Conservation (phyloP, 768 basidiomycete genomes). For the Podaxis sp. region DNA sequence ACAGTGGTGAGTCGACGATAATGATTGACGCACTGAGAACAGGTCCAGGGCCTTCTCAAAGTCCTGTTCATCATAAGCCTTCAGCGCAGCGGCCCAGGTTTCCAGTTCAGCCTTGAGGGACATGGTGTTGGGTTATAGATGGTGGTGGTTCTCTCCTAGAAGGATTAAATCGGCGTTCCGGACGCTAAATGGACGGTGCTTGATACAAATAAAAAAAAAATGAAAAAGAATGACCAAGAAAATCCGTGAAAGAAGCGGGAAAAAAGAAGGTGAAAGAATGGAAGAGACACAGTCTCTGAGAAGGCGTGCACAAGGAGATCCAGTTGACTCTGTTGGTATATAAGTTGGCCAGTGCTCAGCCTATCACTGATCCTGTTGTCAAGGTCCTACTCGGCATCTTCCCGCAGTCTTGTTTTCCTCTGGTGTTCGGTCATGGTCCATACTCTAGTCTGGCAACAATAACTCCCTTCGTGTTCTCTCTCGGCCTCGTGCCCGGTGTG, state of each 20-base stretch:
- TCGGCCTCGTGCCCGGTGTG: not conserved
- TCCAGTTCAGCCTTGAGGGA: slow-evolving; percentile 77
- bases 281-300: slow-evolving; percentile 44
- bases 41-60: slow-evolving; percentile 70
- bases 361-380: slow-evolving; percentile 29
- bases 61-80: slow-evolving; percentile 83
- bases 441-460: slow-evolving; percentile 14
- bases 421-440: not conserved
- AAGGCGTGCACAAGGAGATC: slow-evolving; percentile 21
- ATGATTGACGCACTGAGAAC: slow-evolving; percentile 55
- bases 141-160: slow-evolving; percentile 6
- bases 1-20: not conserved
- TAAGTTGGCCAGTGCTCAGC: slow-evolving; percentile 13
- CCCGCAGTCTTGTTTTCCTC: slow-evolving; percentile 13
- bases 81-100: slow-evolving; percentile 82
- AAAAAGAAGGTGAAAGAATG: slow-evolving; percentile 21
- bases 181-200: slow-evolving; percentile 25
- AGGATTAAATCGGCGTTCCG: slow-evolving; percentile 26
- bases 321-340: slow-evolving; percentile 19
- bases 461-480: not conserved
- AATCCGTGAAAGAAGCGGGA: slow-evolving; percentile 18
- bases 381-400: slow-evolving; percentile 23
- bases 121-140: slow-evolving; percentile 31
- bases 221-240: slow-evolving; percentile 18
- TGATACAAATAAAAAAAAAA: slow-evolving; percentile 19